Percentiles rank a stretch among this genome's conserved stretches.
phyloP scores from a whole-genome alignment of 2,329 filamentous ascomycete genomes.

The Botrytis squamosa region DNA sequence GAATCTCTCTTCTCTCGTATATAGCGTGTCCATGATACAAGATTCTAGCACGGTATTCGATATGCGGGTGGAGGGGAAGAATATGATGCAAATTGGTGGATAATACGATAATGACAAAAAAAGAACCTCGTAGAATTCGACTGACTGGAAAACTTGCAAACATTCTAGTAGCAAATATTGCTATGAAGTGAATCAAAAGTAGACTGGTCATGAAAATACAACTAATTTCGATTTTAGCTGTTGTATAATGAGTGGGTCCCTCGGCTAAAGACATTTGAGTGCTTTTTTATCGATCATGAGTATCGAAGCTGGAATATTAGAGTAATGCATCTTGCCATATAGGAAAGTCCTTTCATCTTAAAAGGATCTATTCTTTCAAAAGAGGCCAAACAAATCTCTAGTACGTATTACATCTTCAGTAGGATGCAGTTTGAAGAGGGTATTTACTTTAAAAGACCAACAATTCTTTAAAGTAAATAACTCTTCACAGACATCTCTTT shows the following conservation, averaged over 20 bases:
- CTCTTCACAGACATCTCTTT: not conserved
- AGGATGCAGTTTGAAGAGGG: not conserved
- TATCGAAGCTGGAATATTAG: not conserved
- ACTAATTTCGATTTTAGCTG: not conserved
- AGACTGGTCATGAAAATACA: not conserved
- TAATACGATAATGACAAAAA: not conserved
- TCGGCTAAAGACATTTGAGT: not conserved
- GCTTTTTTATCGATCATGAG: not conserved
- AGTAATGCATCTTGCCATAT: not conserved
- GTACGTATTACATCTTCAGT: not conserved
- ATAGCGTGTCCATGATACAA: not conserved
- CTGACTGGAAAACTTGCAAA: too few species aligned
- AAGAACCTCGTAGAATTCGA: not conserved
- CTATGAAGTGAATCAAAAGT: not conserved
- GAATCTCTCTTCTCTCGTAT: too few species aligned
- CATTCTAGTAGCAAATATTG: not conserved
- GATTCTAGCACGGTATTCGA: not conserved
- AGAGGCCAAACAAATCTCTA: not conserved
- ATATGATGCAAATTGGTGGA: rapidly evolving
- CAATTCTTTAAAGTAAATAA: not conserved
- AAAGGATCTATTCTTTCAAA: not conserved
- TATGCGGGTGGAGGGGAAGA: not conserved
- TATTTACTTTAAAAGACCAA: not conserved
- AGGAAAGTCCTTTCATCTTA: not conserved
- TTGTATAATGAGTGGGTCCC: not conserved